These are phyloP conservation scores for Grosmannia clavigera DNA, from an alignment of 2,329 filamentous ascomycete species.

Conservation along the genomic window DNA sequence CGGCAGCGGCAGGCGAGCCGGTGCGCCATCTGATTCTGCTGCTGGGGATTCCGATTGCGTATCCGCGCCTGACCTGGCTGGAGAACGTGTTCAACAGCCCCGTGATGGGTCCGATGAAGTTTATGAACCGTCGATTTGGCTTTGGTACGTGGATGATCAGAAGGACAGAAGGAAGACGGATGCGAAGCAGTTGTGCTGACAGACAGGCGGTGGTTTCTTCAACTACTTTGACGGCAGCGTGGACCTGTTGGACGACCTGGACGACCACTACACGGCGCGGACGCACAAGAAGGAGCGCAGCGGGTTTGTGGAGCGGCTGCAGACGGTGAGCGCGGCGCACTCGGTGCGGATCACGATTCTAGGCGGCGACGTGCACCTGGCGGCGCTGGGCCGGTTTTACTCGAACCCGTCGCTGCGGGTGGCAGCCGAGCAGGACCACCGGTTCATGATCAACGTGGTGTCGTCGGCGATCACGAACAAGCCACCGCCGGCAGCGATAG, in stretches of 20 bases:
- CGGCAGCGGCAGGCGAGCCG: conserved; percentile 53
- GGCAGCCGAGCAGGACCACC: conserved; percentile 68
- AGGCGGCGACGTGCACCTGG: conserved; percentile 86
- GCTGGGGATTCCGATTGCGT: conserved; percentile 76
- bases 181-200: neutral
- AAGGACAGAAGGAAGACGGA: too few relatives aligned
- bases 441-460: conserved; percentile 91
- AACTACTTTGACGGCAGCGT: conserved; percentile 91
- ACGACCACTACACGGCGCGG: conserved; percentile 90
- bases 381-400: conserved; percentile 88
- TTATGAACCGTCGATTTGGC: conserved; percentile 83
- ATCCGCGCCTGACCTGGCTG: conserved; percentile 88
- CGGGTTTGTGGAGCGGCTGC: conserved; percentile 65
- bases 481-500: conserved; percentile 75
- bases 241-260: conserved; percentile 82
- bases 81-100: conserved; percentile 86
- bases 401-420: conserved; percentile 71
- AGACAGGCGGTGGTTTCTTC: conserved; percentile 60
- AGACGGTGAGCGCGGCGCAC: conserved; percentile 72
- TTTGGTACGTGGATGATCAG: conserved; percentile 27
- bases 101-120: conserved; percentile 75
- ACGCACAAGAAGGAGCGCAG: conserved; percentile 86
- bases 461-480: conserved; percentile 95
- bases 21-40: conserved; percentile 83
- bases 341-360: conserved; percentile 86